Conservation (phyloP, 2,329 filamentous ascomycete species). For the Cladosporium sp. region DNA sequence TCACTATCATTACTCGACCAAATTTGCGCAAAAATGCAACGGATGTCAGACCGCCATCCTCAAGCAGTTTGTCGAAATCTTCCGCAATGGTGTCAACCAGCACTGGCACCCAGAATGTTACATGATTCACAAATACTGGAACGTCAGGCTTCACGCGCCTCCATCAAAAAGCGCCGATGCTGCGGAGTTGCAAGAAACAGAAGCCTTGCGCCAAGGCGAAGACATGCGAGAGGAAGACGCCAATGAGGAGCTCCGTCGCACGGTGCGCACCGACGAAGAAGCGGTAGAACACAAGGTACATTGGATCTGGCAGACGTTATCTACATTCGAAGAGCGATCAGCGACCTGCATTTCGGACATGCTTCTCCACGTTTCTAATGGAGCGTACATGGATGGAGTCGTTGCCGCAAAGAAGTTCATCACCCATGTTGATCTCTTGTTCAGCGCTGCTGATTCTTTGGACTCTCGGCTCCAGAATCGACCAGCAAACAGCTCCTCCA, state of each 20-base stretch:
- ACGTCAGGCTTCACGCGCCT: conserved; percentile 65
- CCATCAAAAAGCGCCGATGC: conserved; percentile 36
- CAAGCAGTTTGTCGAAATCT: conserved; percentile 99
- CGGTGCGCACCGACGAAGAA: conserved; percentile 81
- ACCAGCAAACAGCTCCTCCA: conserved; percentile 32
- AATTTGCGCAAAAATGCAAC: conserved; percentile 92
- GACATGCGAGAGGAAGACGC: conserved; percentile 48
- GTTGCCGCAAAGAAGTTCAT: conserved; percentile 95
- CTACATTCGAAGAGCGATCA: conserved; percentile 94
- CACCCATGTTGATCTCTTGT: conserved; percentile 88
- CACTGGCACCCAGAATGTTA: conserved; percentile 99
- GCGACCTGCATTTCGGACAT: conserved; percentile 98
- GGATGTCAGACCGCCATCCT: conserved; percentile 95
- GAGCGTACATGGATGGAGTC: conserved; percentile 90
- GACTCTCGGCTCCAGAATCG: conserved; percentile 59
- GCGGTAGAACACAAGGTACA: conserved; percentile 97
- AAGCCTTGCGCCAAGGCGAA: conserved; percentile 27
- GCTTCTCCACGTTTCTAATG: conserved; percentile 97
- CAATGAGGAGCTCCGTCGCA: conserved; percentile 64
- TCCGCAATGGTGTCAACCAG: conserved; percentile 94
- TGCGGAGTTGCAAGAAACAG: conserved; percentile 20
- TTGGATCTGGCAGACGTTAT: conserved; percentile 95
- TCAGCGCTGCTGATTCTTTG: conserved; percentile 79
- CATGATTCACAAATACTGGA: conserved; percentile 99
- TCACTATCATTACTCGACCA: conserved; percentile 97